Base-by-base conservation (phyloP, 371 early-diverging fungal genomes). In the Mucor saturninus region DNA sequence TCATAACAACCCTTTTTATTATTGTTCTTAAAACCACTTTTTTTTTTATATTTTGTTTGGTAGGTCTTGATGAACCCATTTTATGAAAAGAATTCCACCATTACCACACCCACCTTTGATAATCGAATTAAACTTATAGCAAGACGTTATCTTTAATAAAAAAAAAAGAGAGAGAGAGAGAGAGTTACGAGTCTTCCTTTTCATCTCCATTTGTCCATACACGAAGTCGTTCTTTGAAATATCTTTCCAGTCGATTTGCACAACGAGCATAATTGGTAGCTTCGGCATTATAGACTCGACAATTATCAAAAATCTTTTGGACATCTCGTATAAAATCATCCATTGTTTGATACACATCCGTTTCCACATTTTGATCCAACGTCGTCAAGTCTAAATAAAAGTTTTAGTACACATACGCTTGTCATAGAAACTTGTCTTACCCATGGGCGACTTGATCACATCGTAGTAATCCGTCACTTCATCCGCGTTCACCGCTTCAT, bases 391-490 rank as follows among this genome's bases (percentile, higher is more conserved):
- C 91, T 83, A 60, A n/a, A 40, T 1, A 46, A 32, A 31, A 4
- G 1, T 31, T 42, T 56, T 7, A 42, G 29, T 42, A 42, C 11
- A n/a, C 4, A 13, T 21, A 21, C 21, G 21, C 21, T 21, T 21
- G 21, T 1, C 21, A 21, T 21, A 21, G 21, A 21, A 21, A 21
- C 21, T 0, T 21, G 21, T 21, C 21, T 21, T 84, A 93, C 93
- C 97, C 99, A 99, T 99, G 0, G 99, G 99, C 49, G 95, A 90
- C 65, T 91, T 95, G 72, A 99, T 98, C 39, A 98, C 89, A 8
- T 89, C 86, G 67, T 96, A 96, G 76, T 99, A 99, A 70, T 99
- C 98, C 3, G 94, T 89, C 1, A 99, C 99, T 29, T 92, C 89
- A 30, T 93, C 88, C 1, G 90, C 84, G 62, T 94, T 90, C 9